Evolutionary conservation across 83 land plant genomes (phyloP).

Genomic region (Picea mariana): DNA sequence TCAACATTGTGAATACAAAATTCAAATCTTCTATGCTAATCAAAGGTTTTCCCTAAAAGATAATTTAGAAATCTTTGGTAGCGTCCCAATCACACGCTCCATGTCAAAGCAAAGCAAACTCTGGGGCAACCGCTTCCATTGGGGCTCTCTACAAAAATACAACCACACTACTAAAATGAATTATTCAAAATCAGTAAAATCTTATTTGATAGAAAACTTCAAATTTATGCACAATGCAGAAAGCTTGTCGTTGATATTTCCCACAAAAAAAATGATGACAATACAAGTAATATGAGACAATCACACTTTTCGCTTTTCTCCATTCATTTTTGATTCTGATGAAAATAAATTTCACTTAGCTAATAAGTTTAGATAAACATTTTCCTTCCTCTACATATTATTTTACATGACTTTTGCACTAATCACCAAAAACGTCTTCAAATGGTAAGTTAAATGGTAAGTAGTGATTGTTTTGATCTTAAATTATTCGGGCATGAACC

Average conservation of each 20-base stretch:
- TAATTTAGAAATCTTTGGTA: constrained; percentile 77
- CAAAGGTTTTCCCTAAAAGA: constrained; percentile 80
- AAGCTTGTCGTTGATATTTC: background rate
- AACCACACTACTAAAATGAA: background rate
- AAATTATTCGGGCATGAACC: background rate
- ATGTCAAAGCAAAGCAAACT: constrained; percentile 93
- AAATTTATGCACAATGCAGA: background rate
- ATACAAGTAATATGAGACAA: background rate
- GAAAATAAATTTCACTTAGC: background rate
- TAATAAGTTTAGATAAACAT: background rate
- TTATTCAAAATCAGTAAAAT: too few relatives aligned
- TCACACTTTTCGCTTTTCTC: background rate
- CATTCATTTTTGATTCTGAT: background rate
- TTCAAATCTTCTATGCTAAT: background rate
- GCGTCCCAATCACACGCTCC: constrained; percentile 85
- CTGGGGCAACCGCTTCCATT: constrained; percentile 81
- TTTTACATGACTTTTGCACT: background rate
- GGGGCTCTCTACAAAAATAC: constrained; percentile 57
- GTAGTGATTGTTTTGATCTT: background rate
- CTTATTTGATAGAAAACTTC: too few relatives aligned
- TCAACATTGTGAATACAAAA: background rate
- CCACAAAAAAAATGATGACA: background rate
- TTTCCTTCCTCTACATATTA: background rate
- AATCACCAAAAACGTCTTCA: background rate
- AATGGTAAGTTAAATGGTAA: background rate